These are phyloP conservation scores for Haplosporangium sp. DNA, from an alignment of 371 early-diverging fungal species.

Conservation along the genomic window DNA sequence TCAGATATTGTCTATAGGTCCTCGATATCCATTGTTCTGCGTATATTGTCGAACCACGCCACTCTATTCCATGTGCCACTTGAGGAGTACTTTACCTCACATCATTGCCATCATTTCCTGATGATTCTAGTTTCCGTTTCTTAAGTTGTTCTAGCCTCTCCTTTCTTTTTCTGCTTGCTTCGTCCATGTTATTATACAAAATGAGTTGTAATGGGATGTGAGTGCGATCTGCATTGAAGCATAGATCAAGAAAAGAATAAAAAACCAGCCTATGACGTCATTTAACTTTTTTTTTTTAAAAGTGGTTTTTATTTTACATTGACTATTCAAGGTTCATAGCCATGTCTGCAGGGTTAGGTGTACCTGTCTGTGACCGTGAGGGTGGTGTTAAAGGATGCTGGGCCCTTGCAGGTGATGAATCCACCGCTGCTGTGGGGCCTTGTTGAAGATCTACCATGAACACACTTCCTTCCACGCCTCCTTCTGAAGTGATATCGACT, in stretches of 20 bases:
- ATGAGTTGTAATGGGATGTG: neutral
- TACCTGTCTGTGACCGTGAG: slow-evolving; percentile 39
- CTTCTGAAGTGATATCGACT: neutral
- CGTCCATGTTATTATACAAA: slow-evolving; percentile 63
- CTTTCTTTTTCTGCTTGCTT: slow-evolving; percentile 76
- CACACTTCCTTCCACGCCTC: slow-evolving; percentile 6
- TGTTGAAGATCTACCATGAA: slow-evolving; percentile 26
- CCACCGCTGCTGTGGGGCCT: slow-evolving; percentile 11
- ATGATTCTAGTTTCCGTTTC: slow-evolving; percentile 62
- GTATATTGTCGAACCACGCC: too few species aligned
- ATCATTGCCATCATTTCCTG: slow-evolving; percentile 19
- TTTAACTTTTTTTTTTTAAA: neutral
- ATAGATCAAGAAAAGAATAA: too few species aligned
- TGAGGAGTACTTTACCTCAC: slow-evolving; percentile 17
- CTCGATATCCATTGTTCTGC: neutral
- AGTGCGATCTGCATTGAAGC: too few species aligned
- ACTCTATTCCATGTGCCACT: neutral
- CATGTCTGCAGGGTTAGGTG: slow-evolving; percentile 26
- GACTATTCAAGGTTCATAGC: slow-evolving; percentile 14
- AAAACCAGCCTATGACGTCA: neutral
- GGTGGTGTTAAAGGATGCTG: slow-evolving; percentile 36
- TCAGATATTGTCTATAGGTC: too few species aligned
- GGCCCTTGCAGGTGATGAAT: slow-evolving; percentile 12
- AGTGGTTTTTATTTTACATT: neutral
- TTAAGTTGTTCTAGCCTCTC: slow-evolving; percentile 76